Base-by-base conservation (phyloP, 2,329 filamentous ascomycete species). In the Pseudopyrenochaeta lycopersici region DNA sequence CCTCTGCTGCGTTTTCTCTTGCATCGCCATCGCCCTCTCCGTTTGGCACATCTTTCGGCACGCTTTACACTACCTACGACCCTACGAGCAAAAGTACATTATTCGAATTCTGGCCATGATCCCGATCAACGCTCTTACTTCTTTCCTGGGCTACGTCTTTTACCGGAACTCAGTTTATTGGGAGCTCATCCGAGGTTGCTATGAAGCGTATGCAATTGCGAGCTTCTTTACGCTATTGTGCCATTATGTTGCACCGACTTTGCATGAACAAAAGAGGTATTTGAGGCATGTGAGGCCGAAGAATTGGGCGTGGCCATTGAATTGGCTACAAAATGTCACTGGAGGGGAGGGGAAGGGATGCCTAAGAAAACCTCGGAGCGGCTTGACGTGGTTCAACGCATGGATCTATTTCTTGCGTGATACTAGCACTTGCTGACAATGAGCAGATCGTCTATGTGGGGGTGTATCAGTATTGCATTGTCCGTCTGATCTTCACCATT, bases 71-170 rank as follows among this genome's bases (percentile, higher is more conserved):
- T 88, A 88, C 74, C 78, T 81, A 52, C 82, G 81, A 68, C 84
- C 85, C 9, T 79, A 77, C 56, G 84, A 88, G 70, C 85, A 88
- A 68, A 83, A 81, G 65, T 83, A 88, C 71, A 92, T 95, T 67
- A 93, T 96, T 66, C 90, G 92, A 43, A 94, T 96, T 62, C 83
- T 96, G 21, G 88, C 93, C 73, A 94, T 96, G 90, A 85, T 96
- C 44, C 92, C 92, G 33, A 82, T 96, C 56, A 96, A 96, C 75
- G 83, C 89, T 45, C 80, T 87, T 33, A 88, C 92, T 17, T 88
- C 90, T 30, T 90, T 90, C 70, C 82, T 94, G 32, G 88, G 87
- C 54, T 86, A 91, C 64, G 81, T 84, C 62, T 92, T 85, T 78
- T 94, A 95, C 80, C 85, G 83, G 72, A 85, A 92, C 67, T 86